These are phyloP conservation scores for Fagus crenata DNA, from an alignment of 306 rosid species.

Conservation along the genomic window DNA sequence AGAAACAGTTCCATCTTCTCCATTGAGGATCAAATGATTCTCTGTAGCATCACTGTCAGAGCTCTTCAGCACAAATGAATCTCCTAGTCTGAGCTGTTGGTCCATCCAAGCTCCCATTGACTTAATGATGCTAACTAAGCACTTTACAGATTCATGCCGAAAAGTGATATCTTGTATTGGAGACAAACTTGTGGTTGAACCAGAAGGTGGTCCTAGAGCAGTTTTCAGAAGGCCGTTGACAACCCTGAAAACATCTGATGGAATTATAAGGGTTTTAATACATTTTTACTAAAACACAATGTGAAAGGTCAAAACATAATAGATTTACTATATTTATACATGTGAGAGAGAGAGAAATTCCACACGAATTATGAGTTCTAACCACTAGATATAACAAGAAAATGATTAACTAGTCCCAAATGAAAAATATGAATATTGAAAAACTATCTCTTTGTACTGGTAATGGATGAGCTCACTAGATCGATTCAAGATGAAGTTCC, in stretches of 20 bases:
- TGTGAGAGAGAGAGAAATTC: constrained; percentile 10
- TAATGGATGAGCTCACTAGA: too few species aligned
- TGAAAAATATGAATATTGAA: background rate
- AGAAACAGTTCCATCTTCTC: constrained; percentile 75
- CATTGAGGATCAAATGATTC: constrained; percentile 47
- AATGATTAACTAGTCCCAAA: background rate
- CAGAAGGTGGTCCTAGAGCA: constrained; percentile 97
- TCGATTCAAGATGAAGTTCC: background rate
- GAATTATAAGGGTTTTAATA: constrained; percentile 76
- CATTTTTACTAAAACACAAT: constrained; percentile 48
- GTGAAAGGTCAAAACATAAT: constrained; percentile 24
- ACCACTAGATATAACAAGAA: background rate
- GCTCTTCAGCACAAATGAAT: constrained; percentile 54
- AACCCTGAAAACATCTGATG: constrained; percentile 93
- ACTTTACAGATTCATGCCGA: constrained; percentile 93
- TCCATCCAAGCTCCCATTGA: constrained; percentile 99
- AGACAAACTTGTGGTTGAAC: constrained; percentile 82
- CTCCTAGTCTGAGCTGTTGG: constrained; percentile 73
- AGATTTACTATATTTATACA: constrained; percentile 10
- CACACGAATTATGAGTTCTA: background rate
- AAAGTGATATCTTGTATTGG: constrained; percentile 92
- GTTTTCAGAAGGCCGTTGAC: constrained; percentile 99
- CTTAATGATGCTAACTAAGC: constrained; percentile 80
- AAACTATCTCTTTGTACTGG: background rate
- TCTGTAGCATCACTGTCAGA: constrained; percentile 64